Base-by-base conservation (phyloP, 306 rosid genomes). In the Abrus precatorius region DNA sequence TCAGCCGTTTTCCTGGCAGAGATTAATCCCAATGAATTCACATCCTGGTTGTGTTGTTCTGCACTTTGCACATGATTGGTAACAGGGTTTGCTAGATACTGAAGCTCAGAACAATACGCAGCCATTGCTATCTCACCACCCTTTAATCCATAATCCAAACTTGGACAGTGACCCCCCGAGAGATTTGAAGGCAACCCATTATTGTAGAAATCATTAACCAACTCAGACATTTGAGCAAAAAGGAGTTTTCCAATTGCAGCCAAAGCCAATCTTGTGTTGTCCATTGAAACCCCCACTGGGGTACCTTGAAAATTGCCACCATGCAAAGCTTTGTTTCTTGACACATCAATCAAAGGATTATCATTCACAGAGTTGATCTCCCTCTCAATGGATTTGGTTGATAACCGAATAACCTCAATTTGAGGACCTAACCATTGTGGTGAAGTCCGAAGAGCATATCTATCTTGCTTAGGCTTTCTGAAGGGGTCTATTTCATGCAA, bases 361-460 rank as follows among this genome's bases (percentile, higher is more conserved):
- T 20, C 20, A 20, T 20, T 20, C 20, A 20, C 20, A 20, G 82
- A 86, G 76, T 88, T 88, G 8, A 88, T 80, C 84, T 88, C 91
- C 59, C 84, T 62, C 60, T 88, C 87, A 1, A 88, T 85, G 10
- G 81, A 69, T 27, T 85, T 88, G 1, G 87, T 88, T 3, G 91
- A 74, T 3, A 32, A 53, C 29, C 85, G 60, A 34, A 88, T 78
- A 3, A 81, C 85, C 66, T 88, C 88, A 45, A 88, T 78, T 69
- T 88, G 89, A 9, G 91, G 91, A 69, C 89, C 88, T 48, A 88
- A 29, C 91, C 89, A 85, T 83, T 85, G 85, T 5, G 89, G 88
- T 0, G 87, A 88, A 48, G 91, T 88, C 7, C 89, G 63, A 81
- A 88, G 83, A 62, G 91, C 91, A 66, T 88, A 84, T 8, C 85